Evolutionary conservation across 805 yeast species (phyloP).

Genomic region (Starmera quercuum): DNA sequence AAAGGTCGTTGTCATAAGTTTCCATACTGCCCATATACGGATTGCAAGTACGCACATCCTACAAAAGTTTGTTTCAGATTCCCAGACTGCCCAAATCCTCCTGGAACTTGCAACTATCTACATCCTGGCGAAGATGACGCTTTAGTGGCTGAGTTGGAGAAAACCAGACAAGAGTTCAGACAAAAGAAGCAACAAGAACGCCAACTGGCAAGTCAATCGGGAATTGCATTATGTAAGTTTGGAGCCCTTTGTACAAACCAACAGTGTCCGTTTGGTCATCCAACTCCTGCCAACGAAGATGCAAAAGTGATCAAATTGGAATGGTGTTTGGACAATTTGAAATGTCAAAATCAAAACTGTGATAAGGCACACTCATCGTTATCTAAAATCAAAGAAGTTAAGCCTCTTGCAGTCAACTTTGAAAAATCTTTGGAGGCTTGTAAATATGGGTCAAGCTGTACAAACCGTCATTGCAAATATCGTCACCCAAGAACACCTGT

Average conservation of each 20-base stretch:
- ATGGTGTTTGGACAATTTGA: conserved; percentile 72
- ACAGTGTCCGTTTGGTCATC: conserved; percentile 84
- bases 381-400: conserved; percentile 33
- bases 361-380: conserved; percentile 81
- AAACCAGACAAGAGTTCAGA: conserved; percentile 43
- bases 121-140: conserved; percentile 84
- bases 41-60: conserved; percentile 77
- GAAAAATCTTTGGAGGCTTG: conserved; percentile 72
- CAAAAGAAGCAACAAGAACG: conserved; percentile 26
- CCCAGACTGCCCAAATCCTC: conserved; percentile 71
- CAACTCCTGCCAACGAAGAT: conserved; percentile 75
- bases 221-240: conserved; percentile 65
- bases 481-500: conserved; percentile 75
- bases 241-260: conserved; percentile 71
- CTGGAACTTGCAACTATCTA: conserved; percentile 75
- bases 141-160: conserved; percentile 60
- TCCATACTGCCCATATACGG: conserved; percentile 60
- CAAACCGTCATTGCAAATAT: conserved; percentile 69
- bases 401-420: conserved; percentile 16
- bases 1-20: conserved; percentile 62
- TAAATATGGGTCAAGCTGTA: conserved; percentile 69
- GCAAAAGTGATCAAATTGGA: conserved; percentile 60
- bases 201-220: conserved; percentile 31
- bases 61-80: conserved; percentile 64
- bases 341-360: conserved; percentile 57